These are phyloP conservation scores for Gnaphalium uliginosum DNA, from an alignment of 129 eudicot species.

Conservation along the genomic window DNA sequence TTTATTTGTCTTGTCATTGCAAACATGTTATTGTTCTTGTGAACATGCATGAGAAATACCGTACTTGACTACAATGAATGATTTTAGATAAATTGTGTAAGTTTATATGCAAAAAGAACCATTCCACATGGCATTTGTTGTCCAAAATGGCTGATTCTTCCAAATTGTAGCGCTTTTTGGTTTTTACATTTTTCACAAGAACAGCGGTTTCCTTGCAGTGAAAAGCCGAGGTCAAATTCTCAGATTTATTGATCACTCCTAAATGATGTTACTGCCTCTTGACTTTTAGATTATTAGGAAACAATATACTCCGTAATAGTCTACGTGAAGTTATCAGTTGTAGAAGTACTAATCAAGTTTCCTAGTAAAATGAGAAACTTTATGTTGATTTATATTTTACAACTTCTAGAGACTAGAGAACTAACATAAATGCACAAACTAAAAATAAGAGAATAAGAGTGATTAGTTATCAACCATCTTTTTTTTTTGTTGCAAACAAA, in stretches of 20 bases:
- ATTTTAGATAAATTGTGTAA: neutral
- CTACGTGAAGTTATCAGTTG: neutral
- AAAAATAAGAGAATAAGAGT: neutral
- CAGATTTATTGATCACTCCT: conserved; percentile 4
- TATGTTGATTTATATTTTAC: neutral
- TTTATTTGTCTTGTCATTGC: neutral
- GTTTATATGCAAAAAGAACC: neutral
- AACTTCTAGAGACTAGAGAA: neutral
- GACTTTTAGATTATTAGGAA: conserved; percentile 1
- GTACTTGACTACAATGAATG: neutral
- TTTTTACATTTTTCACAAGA: neutral
- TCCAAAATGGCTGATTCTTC: neutral
- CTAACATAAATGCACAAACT: neutral
- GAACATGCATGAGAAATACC: neutral
- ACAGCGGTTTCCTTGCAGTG: neutral
- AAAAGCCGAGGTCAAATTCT: neutral
- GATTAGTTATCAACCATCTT: neutral
- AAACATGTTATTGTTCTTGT: neutral
- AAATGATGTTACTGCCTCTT: neutral
- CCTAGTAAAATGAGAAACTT: neutral
- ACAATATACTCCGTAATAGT: neutral
- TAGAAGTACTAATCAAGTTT: neutral
- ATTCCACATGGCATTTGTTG: neutral
- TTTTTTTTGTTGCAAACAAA: conserved; percentile 4
- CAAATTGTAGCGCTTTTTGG: neutral